Conservation (phyloP, 2,329 filamentous ascomycete genomes). For the Basipetospora chlamydospora region DNA sequence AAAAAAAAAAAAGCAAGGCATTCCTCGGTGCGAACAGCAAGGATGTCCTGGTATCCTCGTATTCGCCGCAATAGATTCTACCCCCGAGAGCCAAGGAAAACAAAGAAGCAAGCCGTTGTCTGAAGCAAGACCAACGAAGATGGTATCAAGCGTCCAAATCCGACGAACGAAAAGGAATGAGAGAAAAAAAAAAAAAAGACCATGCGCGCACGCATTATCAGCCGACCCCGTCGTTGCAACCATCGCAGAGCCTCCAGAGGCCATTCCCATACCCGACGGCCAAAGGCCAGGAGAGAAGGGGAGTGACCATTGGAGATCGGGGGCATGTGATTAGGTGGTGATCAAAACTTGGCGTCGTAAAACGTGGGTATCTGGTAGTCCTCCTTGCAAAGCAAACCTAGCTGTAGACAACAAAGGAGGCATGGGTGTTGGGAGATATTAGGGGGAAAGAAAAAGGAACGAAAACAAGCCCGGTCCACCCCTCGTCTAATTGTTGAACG, state of each 20-base stretch:
- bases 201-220: not conserved
- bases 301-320: not conserved
- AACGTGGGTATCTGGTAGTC: not conserved
- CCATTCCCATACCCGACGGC: not conserved
- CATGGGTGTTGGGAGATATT: not conserved
- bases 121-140: no score
- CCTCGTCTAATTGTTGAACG: slow-evolving; percentile 2
- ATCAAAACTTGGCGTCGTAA: not conserved
- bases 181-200: slow-evolving; percentile 4
- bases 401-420: not conserved
- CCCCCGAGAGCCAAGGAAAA: not conserved
- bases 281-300: not conserved
- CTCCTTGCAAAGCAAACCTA: not conserved
- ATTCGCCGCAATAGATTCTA: no score
- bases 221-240: no score
- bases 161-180: not conserved
- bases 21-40: not conserved
- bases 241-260: no score
- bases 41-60: no score
- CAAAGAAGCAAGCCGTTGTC: not conserved
- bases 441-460: not conserved
- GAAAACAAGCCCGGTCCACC: not conserved
- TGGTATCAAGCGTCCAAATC: no score
- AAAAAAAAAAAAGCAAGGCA: slow-evolving; percentile 1
- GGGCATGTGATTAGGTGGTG: not conserved